These are phyloP conservation scores for Phaeosphaeria sp. DNA, from an alignment of 2,329 filamentous ascomycete species.

Conservation along the genomic window DNA sequence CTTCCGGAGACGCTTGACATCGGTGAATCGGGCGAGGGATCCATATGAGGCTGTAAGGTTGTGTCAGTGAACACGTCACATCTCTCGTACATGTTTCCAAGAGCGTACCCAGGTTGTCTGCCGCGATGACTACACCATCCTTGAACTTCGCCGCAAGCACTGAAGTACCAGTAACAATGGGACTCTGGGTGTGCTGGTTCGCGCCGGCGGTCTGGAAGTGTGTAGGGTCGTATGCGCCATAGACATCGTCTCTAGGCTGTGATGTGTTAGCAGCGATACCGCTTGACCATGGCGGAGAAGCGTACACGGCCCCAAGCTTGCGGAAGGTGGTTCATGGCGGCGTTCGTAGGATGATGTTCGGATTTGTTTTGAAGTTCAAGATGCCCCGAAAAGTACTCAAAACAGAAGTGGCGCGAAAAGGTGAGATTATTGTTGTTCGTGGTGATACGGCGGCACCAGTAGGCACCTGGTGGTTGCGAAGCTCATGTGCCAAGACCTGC, in stretches of 20 bases:
- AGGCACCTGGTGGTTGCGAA: conserved; percentile 41
- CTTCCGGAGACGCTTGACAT: conserved; percentile 91
- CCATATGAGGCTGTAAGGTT: conserved; percentile 82
- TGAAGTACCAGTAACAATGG: conserved; percentile 95
- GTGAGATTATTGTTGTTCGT: conserved; percentile 24
- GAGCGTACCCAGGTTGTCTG: conserved; percentile 86
- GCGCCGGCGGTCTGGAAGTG: conserved; percentile 77
- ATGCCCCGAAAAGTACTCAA: neutral
- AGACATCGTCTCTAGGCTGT: conserved; percentile 95
- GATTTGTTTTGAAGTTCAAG: conserved; percentile 3
- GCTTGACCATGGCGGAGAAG: conserved; percentile 14
- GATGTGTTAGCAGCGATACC: conserved; percentile 29
- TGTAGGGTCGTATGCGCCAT: conserved; percentile 88
- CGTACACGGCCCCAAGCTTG: conserved; percentile 71
- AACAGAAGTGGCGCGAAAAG: conserved; percentile 20
- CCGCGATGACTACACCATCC: conserved; percentile 93
- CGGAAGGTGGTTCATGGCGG: conserved; percentile 69
- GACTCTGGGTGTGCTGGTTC: conserved; percentile 81
- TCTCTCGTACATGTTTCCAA: neutral
- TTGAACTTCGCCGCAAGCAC: conserved; percentile 96
- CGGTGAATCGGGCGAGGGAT: conserved; percentile 91
- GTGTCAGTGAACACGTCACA: conserved; percentile 13
- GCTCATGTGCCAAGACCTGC: conserved; percentile 20
- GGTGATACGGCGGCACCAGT: conserved; percentile 12
- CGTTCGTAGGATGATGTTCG: neutral